A percentile compares a stretch with the other conserved stretches of the same genome.
Evolutionary conservation across 108 stramenopile species (phyloP).

Genomic region (Pelagomonas calceolata): DNA sequence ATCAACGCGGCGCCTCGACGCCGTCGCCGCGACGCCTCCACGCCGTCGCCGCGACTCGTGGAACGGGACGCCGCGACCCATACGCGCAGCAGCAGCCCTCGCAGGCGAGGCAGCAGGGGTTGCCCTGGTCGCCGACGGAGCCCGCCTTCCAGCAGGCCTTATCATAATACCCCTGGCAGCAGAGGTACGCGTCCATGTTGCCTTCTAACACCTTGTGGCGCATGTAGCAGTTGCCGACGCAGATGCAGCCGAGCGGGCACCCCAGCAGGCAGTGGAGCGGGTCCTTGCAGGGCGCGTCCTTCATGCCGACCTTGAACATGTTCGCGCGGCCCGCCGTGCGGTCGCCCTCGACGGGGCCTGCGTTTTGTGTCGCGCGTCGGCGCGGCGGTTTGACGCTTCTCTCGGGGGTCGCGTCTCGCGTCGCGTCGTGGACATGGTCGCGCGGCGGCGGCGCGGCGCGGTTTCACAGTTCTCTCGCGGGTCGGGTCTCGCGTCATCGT

Average conservation of each 20-base stretch:
- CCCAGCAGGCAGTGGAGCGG: not conserved
- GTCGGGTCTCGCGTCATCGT: no score
- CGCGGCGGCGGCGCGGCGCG: no score
- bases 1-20: no score
- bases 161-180: not conserved
- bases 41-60: no score
- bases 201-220: not conserved
- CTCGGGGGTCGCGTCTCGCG: no score
- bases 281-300: not conserved
- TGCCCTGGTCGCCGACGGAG: not conserved
- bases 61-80: no score
- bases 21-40: no score
- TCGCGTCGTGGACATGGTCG: no score
- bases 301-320: not conserved
- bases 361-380: no score
- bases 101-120: slow-evolving; percentile 16
- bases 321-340: not conserved
- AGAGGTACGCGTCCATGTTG: not conserved
- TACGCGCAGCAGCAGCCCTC: slow-evolving; percentile 18
- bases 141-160: not conserved
- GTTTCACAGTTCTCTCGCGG: no score
- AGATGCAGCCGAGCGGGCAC: not conserved
- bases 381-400: no score
- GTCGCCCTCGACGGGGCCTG: no score
- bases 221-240: not conserved